Evolutionary conservation across 208 protist species (phyloP), one percentile per base, ranked within the genome.

Genomic region (Strigomonas galati): DNA sequence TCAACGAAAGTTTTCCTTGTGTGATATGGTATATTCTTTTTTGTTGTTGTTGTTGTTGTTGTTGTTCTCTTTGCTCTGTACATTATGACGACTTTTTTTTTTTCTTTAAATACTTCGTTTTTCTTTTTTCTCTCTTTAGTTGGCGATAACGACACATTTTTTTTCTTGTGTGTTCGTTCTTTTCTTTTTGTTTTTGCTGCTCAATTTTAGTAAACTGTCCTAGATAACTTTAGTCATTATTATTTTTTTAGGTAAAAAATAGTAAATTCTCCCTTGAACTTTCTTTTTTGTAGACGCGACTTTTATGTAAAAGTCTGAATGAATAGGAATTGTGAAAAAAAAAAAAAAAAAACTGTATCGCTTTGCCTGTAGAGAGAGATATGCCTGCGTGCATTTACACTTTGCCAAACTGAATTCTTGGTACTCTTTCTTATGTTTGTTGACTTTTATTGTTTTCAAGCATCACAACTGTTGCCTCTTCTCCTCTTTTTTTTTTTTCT

Each of bases 11-110:
- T n/a, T n/a, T n/a, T n/a, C n/a, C n/a, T n/a, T n/a, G n/a, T n/a
- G n/a, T n/a, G n/a, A n/a, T n/a, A n/a, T n/a, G n/a, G n/a, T 71
- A 57, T 58, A 17, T 64, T 40, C 6, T 61, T 23, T 43, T 62
- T 54, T 3, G 21, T 24, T 51, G 26, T 3, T 51, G 21, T 28
- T 43, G 4, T 54, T 43, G 12, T 23, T 31, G 3, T 65, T 32
- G 26, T 31, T 51, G 4, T 51, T 54, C 19, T 9, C 53, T 62
- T 26, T 40, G 9, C 46, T 65, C 31, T 65, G 4, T 57, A 9
- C 3, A 31, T 67, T 6, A 24, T 35, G 21, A 35, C 44, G 1
- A 40, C 24, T 31, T 37, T 26, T 28, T 51, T 59, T 32, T 59
- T 67, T 43, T 37, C 64, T 49, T 37, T 30, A 27, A 31, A 40